Percentiles rank a stretch among this genome's conserved stretches.
Conservation (phyloP, 139 green algal genomes). For the Haematococcus lacustris region DNA sequence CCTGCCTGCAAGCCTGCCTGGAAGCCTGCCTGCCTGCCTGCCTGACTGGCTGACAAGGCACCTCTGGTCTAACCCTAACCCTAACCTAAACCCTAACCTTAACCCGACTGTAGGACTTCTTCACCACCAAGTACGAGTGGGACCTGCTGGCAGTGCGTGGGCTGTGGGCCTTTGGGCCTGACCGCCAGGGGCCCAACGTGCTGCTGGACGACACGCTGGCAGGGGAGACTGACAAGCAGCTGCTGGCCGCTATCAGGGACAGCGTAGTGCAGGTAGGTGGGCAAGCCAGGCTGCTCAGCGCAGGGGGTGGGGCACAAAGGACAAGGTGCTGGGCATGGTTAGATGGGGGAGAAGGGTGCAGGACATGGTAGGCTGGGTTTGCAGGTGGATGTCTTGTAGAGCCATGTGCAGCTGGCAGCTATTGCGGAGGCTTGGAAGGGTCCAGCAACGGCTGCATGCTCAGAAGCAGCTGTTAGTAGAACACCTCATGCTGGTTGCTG, state of each 20-base stretch:
- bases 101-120: conserved; percentile 46
- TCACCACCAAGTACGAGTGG: conserved; percentile 91
- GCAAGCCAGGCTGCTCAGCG: too few relatives aligned
- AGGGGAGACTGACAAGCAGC: conserved; percentile 83
- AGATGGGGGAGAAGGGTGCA: too few relatives aligned
- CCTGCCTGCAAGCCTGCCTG: not conserved
- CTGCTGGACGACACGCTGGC: conserved; percentile 94
- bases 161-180: conserved; percentile 95
- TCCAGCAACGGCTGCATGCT: too few relatives aligned
- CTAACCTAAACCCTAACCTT: not conserved
- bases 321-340: too few relatives aligned
- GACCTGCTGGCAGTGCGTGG: conserved; percentile 86
- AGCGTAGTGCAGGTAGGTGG: conserved; percentile 69
- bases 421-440: too few relatives aligned
- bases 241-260: conserved; percentile 75
- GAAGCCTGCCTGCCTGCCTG: not conserved
- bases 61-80: not conserved
- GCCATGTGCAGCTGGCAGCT: too few relatives aligned
- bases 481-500: too few relatives aligned
- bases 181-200: conserved; percentile 79
- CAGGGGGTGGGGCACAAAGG: too few relatives aligned
- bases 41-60: conserved; percentile 8
- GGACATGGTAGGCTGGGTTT: too few relatives aligned
- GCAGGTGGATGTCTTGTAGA: too few relatives aligned
- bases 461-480: too few relatives aligned